phyloP scores from a whole-genome alignment of 352 stramenopile species.

The Globisporangium viniferum region DNA sequence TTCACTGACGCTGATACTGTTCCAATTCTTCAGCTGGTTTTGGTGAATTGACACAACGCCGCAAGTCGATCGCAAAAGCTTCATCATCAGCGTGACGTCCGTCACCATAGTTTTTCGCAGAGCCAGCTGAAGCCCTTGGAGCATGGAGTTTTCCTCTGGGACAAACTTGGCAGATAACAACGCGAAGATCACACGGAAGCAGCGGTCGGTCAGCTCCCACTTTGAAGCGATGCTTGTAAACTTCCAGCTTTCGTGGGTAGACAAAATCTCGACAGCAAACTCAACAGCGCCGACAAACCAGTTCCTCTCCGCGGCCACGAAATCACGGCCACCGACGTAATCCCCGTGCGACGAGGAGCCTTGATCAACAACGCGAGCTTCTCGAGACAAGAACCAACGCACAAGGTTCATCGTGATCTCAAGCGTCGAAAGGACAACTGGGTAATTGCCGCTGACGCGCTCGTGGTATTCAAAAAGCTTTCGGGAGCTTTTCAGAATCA shows the following conservation, averaged over 20 bases:
- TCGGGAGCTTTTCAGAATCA: constrained; percentile 50
- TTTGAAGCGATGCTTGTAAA: constrained; percentile 38
- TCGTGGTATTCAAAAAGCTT: constrained; percentile 67
- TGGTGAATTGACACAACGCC: constrained; percentile 24
- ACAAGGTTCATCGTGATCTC: constrained; percentile 56
- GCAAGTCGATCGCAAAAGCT: constrained; percentile 46
- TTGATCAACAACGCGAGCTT: constrained; percentile 30
- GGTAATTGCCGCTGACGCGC: constrained; percentile 44
- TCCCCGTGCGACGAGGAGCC: constrained; percentile 5
- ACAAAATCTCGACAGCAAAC: constrained; percentile 56
- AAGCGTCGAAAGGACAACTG: constrained; percentile 44
- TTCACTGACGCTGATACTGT: constrained; percentile 10
- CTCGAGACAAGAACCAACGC: constrained; percentile 52
- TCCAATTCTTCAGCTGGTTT: constrained; percentile 15
- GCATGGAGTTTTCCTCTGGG: constrained; percentile 33
- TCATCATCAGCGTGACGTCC: constrained; percentile 57
- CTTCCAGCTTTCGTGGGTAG: constrained; percentile 62
- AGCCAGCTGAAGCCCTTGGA: constrained; percentile 41
- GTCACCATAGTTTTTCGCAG: constrained; percentile 46
- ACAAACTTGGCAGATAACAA: constrained; percentile 42
- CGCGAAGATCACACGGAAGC: constrained; percentile 49
- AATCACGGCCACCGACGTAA: constrained; percentile 8
- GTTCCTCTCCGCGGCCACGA: constrained; percentile 21
- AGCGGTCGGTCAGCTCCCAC: constrained; percentile 46
- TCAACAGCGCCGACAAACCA: constrained; percentile 59